A percentile compares a stretch with the other conserved stretches of the same genome.
phyloP scores from a whole-genome alignment of 805 yeast species.

The Metschnikowia hibisci region DNA sequence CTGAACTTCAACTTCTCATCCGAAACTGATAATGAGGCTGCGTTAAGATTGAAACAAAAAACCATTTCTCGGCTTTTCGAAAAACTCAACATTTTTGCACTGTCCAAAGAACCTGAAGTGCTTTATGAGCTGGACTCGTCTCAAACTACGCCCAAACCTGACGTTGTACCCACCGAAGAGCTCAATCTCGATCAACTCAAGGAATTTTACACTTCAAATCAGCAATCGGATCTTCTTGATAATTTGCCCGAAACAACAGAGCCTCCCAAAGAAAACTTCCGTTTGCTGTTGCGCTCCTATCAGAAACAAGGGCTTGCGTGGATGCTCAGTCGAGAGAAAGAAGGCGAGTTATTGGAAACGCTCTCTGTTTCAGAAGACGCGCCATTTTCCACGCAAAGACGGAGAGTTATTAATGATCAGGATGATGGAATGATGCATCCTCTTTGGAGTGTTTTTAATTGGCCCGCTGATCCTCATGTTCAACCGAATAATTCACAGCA shows the following conservation, averaged over 20 bases:
- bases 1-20: constrained; percentile 25
- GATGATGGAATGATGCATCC: constrained; percentile 69
- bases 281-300: constrained; percentile 61
- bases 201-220: constrained; percentile 69
- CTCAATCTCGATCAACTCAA: constrained; percentile 70
- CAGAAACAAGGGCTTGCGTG: constrained; percentile 84
- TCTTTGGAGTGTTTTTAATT: constrained; percentile 71
- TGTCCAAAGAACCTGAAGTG: constrained; percentile 6
- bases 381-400: constrained; percentile 26
- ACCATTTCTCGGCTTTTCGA: constrained; percentile 56
- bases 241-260: constrained; percentile 63
- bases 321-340: constrained; percentile 82
- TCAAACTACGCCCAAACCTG: constrained; percentile 10
- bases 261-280: constrained; percentile 45
- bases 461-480: constrained; percentile 54
- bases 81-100: constrained; percentile 32
- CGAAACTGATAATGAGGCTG: constrained; percentile 54
- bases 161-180: constrained; percentile 28
- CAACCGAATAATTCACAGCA: background rate
- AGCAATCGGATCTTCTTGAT: constrained; percentile 52
- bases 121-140: constrained; percentile 14
- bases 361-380: constrained; percentile 22
- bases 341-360: constrained; percentile 42
- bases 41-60: constrained; percentile 48
- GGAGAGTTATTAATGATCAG: constrained; percentile 20